Evolutionary conservation across 108 stramenopile genomes (phyloP), one percentile per base, ranked within the genome.

Genomic region (Nitzschia sp.): DNA sequence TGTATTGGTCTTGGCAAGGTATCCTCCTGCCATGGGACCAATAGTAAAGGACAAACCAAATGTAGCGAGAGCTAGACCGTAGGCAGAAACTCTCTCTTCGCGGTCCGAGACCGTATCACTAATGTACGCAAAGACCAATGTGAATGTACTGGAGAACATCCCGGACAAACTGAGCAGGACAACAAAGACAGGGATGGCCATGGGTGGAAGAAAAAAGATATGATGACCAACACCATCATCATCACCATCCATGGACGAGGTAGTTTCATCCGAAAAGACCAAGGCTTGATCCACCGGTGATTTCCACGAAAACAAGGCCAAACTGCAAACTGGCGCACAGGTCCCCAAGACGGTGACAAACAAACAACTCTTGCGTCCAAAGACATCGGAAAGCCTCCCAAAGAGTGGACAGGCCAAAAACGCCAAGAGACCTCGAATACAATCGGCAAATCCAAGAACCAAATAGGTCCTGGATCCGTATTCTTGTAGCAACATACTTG

Each of bases 41-140:
- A 98, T 81, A 10, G 95, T 96, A 70, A 96, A 97, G 54, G 85
- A 87, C 63, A 98, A 80, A 1, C 98, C 98, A 67, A 82, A 77
- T 38, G 75, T 97, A 8, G 97, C 97, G 67, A 98, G 70, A n/a
- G 98, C 98, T 52, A 97, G 57, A 38, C 98, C 98, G 75, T 95
- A 98, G 0, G 96, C 98, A 8, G 93, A 83, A 10, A 97, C 96
- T 14, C 97, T 85, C 51, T 87, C 83, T 44, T 91, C 77, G 25
- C 78, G 83, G 55, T 80, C 71, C 40, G 75, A 73, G 11, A 97
- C 93, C 21, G 93, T 85, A 79, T 98, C 98, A 14, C 88, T 81
- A 43, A 98, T 98, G 80, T 98, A 98, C 6, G 97, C 95, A 80
- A 98, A 98, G 51, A 93, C 92, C 40, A 98, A 55, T 0, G 98